Conservation (phyloP, 2,329 filamentous ascomycete genomes). For the Plenodomus tracheiphilus region DNA sequence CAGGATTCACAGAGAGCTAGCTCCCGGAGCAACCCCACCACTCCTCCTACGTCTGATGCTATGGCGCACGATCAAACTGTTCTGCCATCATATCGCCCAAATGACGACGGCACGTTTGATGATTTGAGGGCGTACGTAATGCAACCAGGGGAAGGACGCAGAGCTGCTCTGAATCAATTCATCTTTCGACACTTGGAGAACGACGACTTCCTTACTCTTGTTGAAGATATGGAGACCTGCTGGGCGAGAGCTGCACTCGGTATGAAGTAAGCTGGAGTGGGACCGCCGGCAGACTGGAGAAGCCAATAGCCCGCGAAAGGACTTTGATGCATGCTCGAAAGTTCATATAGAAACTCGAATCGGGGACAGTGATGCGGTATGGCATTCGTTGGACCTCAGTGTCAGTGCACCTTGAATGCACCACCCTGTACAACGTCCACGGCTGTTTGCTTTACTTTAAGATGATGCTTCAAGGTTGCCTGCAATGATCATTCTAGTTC, state of each 20-base stretch:
- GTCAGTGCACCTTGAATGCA: no score
- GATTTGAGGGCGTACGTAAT: slow-evolving; percentile 40
- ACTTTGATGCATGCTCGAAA: no score
- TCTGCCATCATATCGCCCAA: background rate
- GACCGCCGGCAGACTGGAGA: no score
- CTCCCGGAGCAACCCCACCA: slow-evolving; percentile 4
- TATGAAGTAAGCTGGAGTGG: slow-evolving; percentile 3
- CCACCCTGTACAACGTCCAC: no score
- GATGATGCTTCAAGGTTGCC: no score
- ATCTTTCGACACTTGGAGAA: slow-evolving; percentile 56
- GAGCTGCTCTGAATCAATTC: slow-evolving; percentile 52
- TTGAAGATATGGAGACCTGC: slow-evolving; percentile 54
- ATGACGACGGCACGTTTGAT: slow-evolving; percentile 4
- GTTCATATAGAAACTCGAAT: no score
- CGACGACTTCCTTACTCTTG: slow-evolving; percentile 54
- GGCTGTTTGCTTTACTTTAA: no score
- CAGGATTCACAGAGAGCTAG: background rate
- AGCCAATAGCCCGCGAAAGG: no score
- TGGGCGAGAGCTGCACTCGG: slow-evolving; percentile 46
- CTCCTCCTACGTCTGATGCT: slow-evolving; percentile 8
- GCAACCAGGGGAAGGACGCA: slow-evolving; percentile 47
- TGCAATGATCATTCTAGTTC: slow-evolving; percentile 8
- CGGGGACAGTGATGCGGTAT: no score
- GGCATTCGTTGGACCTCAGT: no score
- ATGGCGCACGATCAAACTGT: background rate